Evolutionary conservation across 257 asterid species (phyloP).

Genomic region (Solanum commersonii): DNA sequence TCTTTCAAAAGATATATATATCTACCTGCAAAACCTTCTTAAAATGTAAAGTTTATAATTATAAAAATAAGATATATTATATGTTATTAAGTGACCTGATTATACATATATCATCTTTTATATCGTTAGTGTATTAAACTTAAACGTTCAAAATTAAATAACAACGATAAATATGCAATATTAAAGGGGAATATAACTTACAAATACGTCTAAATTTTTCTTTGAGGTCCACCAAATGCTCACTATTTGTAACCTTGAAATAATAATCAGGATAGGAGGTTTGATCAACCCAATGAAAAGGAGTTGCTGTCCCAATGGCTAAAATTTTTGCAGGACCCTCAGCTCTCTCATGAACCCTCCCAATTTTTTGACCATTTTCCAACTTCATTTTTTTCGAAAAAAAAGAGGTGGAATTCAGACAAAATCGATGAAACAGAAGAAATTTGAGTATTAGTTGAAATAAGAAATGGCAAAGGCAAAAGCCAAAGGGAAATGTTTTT

Average conservation of each 20-base stretch:
- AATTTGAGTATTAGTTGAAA: background rate
- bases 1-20: background rate
- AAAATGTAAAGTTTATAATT: no score
- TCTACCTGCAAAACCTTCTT: background rate
- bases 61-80: no score
- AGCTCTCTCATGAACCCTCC: background rate
- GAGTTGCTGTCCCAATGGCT: background rate
- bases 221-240: background rate
- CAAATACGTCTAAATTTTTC: background rate
- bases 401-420: fast-evolving
- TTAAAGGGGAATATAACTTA: background rate
- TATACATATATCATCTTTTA: background rate
- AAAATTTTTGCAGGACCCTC: background rate
- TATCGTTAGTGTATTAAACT: background rate
- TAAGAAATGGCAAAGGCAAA: background rate
- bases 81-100: background rate
- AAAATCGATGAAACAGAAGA: background rate
- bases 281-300: background rate
- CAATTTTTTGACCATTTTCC: background rate
- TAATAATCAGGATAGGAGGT: background rate
- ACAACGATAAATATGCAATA: background rate
- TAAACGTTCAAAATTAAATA: background rate
- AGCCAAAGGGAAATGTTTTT: background rate
- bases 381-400: background rate
- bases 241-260: background rate